These are phyloP conservation scores for Penicillium sp. DNA, from an alignment of 2,329 filamentous ascomycete species.

Conservation along the genomic window DNA sequence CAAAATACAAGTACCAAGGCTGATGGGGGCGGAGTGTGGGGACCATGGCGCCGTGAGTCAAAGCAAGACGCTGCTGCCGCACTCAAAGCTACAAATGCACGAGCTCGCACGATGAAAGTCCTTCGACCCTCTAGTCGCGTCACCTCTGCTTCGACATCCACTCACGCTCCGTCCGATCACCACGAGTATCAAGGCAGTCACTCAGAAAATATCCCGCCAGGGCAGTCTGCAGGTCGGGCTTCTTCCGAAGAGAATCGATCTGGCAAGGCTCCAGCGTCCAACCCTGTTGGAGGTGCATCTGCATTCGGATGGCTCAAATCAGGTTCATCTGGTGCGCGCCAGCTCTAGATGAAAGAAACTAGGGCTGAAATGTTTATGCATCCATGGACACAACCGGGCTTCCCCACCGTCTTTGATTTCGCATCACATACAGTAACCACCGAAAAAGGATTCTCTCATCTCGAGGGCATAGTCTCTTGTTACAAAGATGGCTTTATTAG, in stretches of 20 bases:
- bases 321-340: conserved; percentile 23
- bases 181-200: background rate
- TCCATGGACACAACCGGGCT: background rate
- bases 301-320: conserved; percentile 89
- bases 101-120: conserved; percentile 75
- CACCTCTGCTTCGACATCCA: conserved; percentile 24
- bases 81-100: conserved; percentile 50
- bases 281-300: conserved; percentile 87
- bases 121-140: conserved; percentile 64
- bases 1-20: conserved; percentile 23
- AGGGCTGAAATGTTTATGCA: conserved; percentile 6
- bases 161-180: conserved; percentile 11
- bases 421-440: background rate
- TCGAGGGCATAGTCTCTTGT: conserved; percentile 23
- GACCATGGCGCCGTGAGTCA: conserved; percentile 62
- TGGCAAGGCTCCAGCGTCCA: conserved; percentile 60
- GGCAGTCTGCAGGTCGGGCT: conserved; percentile 6
- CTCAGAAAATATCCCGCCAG: background rate
- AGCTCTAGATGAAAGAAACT: conserved; percentile 27
- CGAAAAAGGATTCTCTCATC: conserved; percentile 16
- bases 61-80: conserved; percentile 31
- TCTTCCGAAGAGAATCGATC: conserved; percentile 30
- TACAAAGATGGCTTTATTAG: conserved; percentile 26
- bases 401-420: background rate
- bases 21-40: conserved; percentile 61